These are phyloP conservation scores for Cordyceps militaris DNA, from an alignment of 2,329 filamentous ascomycete species.

Conservation along the genomic window DNA sequence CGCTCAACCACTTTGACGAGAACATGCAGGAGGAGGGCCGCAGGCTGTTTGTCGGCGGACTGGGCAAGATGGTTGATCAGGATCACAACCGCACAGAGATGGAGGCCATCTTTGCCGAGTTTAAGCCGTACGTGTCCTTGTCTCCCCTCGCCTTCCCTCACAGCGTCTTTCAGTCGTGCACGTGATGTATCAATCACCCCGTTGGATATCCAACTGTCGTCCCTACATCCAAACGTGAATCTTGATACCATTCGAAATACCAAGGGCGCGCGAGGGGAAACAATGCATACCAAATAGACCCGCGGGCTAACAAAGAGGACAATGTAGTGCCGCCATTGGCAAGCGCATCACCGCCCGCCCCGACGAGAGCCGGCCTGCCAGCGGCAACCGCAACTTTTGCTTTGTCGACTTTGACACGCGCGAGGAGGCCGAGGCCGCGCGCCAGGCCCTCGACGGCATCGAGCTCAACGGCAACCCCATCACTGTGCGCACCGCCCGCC, in stretches of 20 bases:
- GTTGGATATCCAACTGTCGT: not conserved
- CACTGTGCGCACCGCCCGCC: slow-evolving; percentile 10
- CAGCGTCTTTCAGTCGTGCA: not conserved
- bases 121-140: slow-evolving; percentile 30
- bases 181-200: not conserved
- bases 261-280: not conserved
- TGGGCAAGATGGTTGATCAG: slow-evolving; percentile 43
- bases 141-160: not conserved
- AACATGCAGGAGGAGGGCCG: slow-evolving; percentile 24
- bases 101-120: slow-evolving; percentile 38
- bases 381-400: slow-evolving; percentile 54
- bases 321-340: slow-evolving; percentile 27
- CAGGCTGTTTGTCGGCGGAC: slow-evolving; percentile 44
- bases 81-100: slow-evolving; percentile 40
- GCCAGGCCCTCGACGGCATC: slow-evolving; percentile 34
- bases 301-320: not conserved
- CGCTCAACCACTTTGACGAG: slow-evolving; percentile 26
- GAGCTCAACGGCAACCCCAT: slow-evolving; percentile 19
- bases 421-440: slow-evolving; percentile 47
- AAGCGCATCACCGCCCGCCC: slow-evolving; percentile 50
- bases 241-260: not conserved
- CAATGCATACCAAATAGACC: not conserved
- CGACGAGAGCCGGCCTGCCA: slow-evolving; percentile 42
- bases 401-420: slow-evolving; percentile 56
- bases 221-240: not conserved